phyloP scores from a whole-genome alignment of 2,329 filamentous ascomycete species.

The Calonectria fujianensis region DNA sequence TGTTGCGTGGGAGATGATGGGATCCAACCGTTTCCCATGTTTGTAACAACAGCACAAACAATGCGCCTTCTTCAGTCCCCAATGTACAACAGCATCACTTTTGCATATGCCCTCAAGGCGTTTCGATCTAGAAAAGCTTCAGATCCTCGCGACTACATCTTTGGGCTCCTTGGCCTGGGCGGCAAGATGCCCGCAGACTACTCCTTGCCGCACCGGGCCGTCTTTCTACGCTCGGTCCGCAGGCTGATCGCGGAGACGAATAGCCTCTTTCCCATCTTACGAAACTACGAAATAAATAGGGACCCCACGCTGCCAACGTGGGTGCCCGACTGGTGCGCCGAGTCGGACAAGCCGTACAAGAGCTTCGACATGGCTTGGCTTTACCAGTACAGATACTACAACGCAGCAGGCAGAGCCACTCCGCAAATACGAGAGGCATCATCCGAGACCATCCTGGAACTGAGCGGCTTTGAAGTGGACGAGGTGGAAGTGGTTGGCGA shows the following conservation, averaged over 20 bases:
- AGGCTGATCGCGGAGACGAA: background rate
- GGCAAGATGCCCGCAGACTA: conserved; percentile 9
- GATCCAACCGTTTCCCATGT: conserved; percentile 2
- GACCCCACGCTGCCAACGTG: background rate
- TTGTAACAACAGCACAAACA: background rate
- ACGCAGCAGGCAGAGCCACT: background rate
- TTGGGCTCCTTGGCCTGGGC: conserved; percentile 5
- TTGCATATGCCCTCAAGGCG: conserved; percentile 8
- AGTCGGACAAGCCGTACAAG: background rate
- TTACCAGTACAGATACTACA: conserved; percentile 24
- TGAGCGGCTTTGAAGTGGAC: conserved; percentile 1
- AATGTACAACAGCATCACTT: conserved; percentile 17
- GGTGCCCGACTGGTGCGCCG: conserved; percentile 14
- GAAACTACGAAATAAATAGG: background rate
- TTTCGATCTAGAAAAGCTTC: conserved; percentile 5
- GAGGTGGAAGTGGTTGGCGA: conserved; percentile 13
- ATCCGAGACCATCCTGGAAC: background rate
- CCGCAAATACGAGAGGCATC: background rate
- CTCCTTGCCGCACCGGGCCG: background rate
- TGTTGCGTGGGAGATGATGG: conserved; percentile 2
- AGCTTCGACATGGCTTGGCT: conserved; percentile 18
- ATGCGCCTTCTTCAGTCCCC: conserved; percentile 12
- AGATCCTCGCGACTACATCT: conserved; percentile 12
- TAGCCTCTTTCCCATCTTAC: conserved; percentile 2
- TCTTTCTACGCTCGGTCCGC: conserved; percentile 2